Percentiles rank a stretch among this genome's conserved stretches.
phyloP scores from a whole-genome alignment of 495 filamentous ascomycete genomes.

The Penicillium roqueforti region DNA sequence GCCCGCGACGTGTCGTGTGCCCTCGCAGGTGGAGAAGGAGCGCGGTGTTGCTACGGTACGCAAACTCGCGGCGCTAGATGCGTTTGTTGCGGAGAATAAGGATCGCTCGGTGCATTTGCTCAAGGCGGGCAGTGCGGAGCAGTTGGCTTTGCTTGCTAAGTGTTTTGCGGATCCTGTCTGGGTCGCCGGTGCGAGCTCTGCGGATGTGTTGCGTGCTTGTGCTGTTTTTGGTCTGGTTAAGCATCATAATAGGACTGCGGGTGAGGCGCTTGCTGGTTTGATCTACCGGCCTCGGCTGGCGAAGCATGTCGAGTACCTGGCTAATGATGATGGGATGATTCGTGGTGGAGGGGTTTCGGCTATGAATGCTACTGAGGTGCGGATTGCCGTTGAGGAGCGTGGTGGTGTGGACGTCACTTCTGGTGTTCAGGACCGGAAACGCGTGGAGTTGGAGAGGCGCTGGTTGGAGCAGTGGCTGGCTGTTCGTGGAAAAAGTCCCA shows the following conservation, averaged over 20 bases:
- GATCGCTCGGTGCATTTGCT: slow-evolving; percentile 2
- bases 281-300: slow-evolving; percentile 40
- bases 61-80: slow-evolving; percentile 27
- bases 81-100: slow-evolving; percentile 12
- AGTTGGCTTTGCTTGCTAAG: slow-evolving; percentile 25
- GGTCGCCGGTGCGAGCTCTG: slow-evolving; percentile 16
- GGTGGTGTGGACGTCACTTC: slow-evolving; percentile 31
- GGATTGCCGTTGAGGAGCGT: slow-evolving; percentile 52
- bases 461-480: slow-evolving; percentile 41
- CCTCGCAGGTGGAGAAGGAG: slow-evolving; percentile 61
- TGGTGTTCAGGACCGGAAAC: slow-evolving; percentile 12
- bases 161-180: slow-evolving; percentile 20
- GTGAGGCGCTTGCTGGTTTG: slow-evolving; percentile 23
- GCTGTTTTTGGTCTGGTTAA: slow-evolving; percentile 45
- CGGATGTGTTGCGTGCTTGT: slow-evolving; percentile 39
- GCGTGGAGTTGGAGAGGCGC: slow-evolving; percentile 26
- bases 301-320: slow-evolving; percentile 49
- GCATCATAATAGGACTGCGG: slow-evolving; percentile 31
- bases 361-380: slow-evolving; percentile 52
- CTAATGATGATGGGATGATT: slow-evolving; percentile 57
- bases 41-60: slow-evolving; percentile 45
- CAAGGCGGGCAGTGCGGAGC: slow-evolving; percentile 18
- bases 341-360: slow-evolving; percentile 46
- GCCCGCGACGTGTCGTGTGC: slow-evolving; percentile 77
- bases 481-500: background rate